phyloP scores from a whole-genome alignment of 257 asterid genomes.

The Lantana camara region DNA sequence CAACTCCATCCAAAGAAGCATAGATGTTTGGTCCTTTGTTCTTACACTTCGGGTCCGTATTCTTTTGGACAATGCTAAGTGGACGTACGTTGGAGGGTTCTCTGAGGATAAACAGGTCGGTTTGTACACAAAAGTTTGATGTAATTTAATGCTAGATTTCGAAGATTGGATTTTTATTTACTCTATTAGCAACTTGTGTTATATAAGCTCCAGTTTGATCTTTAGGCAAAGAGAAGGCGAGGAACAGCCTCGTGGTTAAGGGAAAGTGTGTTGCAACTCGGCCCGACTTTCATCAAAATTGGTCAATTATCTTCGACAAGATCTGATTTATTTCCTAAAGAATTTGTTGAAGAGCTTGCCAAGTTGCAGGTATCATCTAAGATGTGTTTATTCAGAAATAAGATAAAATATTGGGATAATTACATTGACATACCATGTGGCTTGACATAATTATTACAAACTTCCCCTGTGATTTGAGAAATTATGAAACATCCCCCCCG shows the following conservation, averaged over 20 bases:
- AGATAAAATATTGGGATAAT: too few relatives aligned
- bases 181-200: too few relatives aligned
- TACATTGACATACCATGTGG: too few relatives aligned
- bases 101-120: conserved; percentile 90
- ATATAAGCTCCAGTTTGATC: not conserved
- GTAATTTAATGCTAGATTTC: not conserved
- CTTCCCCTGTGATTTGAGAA: too few relatives aligned
- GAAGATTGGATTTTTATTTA: too few relatives aligned
- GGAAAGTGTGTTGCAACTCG: conserved; percentile 86
- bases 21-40: conserved; percentile 96
- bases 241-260: conserved; percentile 90
- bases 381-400: not conserved
- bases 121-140: not conserved
- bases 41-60: conserved; percentile 79
- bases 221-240: conserved; percentile 67
- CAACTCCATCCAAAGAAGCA: conserved; percentile 71
- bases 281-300: conserved; percentile 94
- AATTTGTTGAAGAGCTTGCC: conserved; percentile 93
- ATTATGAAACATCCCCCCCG: too few relatives aligned
- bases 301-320: conserved; percentile 95
- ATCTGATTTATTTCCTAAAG: conserved; percentile 91
- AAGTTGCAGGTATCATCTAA: conserved; percentile 78
- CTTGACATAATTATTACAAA: too few relatives aligned
- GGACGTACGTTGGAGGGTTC: conserved; percentile 80
- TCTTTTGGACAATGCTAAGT: conserved; percentile 79